A percentile compares a stretch with the other conserved stretches of the same genome.
Evolutionary conservation across 1,139 yeast genomes (phyloP).

Genomic region (Candida mesenterica): DNA sequence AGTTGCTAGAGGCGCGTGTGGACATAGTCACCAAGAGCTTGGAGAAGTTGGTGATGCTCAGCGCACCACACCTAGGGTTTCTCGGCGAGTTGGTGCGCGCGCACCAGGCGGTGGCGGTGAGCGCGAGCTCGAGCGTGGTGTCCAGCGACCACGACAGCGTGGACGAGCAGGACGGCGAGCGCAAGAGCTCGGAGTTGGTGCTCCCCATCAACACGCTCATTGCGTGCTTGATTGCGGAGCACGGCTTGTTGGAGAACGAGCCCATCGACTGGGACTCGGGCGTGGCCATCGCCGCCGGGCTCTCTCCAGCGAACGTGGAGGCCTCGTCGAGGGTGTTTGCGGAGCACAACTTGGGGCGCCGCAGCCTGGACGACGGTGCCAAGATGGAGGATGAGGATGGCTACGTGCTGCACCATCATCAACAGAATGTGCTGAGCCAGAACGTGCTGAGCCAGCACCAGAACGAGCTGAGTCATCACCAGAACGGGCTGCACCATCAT

Average conservation of each 20-base stretch:
- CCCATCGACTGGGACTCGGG: conserved; percentile 50
- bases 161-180: too few species aligned
- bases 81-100: conserved; percentile 20
- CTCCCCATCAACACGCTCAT: conserved; percentile 46
- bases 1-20: conserved; percentile 64
- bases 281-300: conserved; percentile 40
- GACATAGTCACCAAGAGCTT: conserved; percentile 60
- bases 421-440: too few species aligned
- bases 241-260: conserved; percentile 34
- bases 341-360: conserved; percentile 21
- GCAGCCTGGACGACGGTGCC: background rate
- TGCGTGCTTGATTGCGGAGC: conserved; percentile 37
- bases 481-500: background rate
- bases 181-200: conserved; percentile 9
- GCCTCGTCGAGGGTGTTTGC: conserved; percentile 33
- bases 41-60: conserved; percentile 36
- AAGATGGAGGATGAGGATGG: too few species aligned
- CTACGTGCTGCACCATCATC: too few species aligned
- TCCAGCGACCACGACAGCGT: too few species aligned
- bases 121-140: too few species aligned
- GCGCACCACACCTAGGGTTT: conserved; percentile 37
- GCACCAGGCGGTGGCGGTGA: background rate
- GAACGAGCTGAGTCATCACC: too few species aligned
- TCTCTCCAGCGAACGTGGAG: conserved; percentile 21
- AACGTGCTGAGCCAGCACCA: too few species aligned